Evolutionary conservation across 2,329 filamentous ascomycete genomes (phyloP).

Genomic region (Truncatella angustata): DNA sequence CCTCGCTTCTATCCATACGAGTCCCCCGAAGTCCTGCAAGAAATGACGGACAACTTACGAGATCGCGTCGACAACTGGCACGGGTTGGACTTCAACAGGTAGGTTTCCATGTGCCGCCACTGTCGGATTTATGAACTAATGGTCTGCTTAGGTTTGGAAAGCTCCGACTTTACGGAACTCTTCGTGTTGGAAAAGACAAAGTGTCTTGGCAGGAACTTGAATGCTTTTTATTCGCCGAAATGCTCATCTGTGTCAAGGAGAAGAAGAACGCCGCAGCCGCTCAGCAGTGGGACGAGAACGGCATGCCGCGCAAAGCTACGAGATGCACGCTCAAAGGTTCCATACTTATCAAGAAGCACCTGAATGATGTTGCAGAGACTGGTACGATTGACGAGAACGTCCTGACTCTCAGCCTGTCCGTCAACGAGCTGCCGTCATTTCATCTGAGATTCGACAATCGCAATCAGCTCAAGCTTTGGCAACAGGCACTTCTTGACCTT

Average conservation of each 20-base stretch:
- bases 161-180: slow-evolving; percentile 81
- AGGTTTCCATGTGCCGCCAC: slow-evolving; percentile 23
- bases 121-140: slow-evolving; percentile 24
- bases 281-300: slow-evolving; percentile 65
- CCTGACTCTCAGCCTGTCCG: slow-evolving; percentile 85
- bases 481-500: slow-evolving; percentile 78
- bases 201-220: slow-evolving; percentile 97
- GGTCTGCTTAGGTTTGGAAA: slow-evolving; percentile 75
- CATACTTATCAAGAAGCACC: slow-evolving; percentile 96
- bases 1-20: slow-evolving; percentile 70
- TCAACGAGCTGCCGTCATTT: slow-evolving; percentile 89
- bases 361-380: slow-evolving; percentile 81
- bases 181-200: slow-evolving; percentile 94
- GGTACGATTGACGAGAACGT: slow-evolving; percentile 72
- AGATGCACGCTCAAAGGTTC: slow-evolving; percentile 94
- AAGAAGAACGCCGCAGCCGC: slow-evolving; percentile 66
- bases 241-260: slow-evolving; percentile 99
- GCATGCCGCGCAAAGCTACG: slow-evolving; percentile 59
- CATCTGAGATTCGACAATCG: slow-evolving; percentile 84
- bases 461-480: slow-evolving; percentile 83
- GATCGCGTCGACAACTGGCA: slow-evolving; percentile 98
- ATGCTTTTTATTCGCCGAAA: slow-evolving; percentile 95
- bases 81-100: slow-evolving; percentile 85
- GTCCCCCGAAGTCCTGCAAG: slow-evolving; percentile 71
- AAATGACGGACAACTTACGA: slow-evolving; percentile 82